These are phyloP conservation scores for Teunomyces cretensis DNA, from an alignment of 805 yeast species.

Conservation along the genomic window DNA sequence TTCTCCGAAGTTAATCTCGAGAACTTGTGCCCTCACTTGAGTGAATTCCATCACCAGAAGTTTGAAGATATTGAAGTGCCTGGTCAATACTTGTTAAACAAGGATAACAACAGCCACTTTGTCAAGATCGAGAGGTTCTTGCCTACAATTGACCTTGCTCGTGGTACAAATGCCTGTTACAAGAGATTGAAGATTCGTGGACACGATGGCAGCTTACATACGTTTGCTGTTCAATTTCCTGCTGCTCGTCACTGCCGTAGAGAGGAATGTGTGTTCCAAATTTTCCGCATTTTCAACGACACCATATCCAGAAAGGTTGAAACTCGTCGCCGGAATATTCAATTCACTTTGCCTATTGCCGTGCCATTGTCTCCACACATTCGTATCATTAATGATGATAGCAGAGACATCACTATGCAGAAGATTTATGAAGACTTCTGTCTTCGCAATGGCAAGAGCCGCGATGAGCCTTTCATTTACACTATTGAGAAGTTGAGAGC, in stretches of 20 bases:
- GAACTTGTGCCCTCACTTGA: conserved; percentile 88
- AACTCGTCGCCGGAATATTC: conserved; percentile 80
- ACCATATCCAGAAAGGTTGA: conserved; percentile 79
- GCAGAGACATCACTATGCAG: conserved; percentile 72
- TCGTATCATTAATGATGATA: conserved; percentile 82
- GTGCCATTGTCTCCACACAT: conserved; percentile 94
- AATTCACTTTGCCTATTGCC: conserved; percentile 85
- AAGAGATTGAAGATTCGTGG: conserved; percentile 88
- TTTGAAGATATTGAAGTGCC: conserved; percentile 98
- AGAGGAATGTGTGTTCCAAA: conserved; percentile 90
- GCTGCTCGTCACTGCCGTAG: conserved; percentile 97
- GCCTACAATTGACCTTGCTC: conserved; percentile 81
- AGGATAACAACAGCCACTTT: conserved; percentile 87
- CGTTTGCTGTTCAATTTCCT: conserved; percentile 96
- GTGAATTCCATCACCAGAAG: conserved; percentile 97
- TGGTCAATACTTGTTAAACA: conserved; percentile 88
- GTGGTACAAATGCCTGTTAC: conserved; percentile 89
- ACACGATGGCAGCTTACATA: conserved; percentile 86
- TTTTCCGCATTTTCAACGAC: conserved; percentile 85
- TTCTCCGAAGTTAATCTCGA: conserved; percentile 80
- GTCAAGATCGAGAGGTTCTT: conserved; percentile 90
- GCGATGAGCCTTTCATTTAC: conserved; percentile 89
- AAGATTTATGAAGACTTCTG: conserved; percentile 87
- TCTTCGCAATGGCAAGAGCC: conserved; percentile 62
- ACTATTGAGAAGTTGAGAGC: conserved; percentile 83